Conservation (phyloP, 352 stramenopile species). For the Phytophthora syringae region DNA sequence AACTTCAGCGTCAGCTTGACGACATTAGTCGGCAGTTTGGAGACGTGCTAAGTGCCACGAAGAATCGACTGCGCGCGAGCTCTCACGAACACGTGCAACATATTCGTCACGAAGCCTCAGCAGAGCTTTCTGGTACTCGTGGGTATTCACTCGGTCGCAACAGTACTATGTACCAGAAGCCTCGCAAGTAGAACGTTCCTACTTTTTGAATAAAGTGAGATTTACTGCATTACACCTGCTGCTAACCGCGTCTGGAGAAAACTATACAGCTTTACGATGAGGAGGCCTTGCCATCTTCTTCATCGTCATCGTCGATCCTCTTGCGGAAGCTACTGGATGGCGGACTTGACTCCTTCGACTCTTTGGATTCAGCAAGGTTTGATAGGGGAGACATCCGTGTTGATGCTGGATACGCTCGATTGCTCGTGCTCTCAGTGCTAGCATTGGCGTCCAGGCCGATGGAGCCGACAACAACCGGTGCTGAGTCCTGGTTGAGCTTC, state of each 20-base stretch:
- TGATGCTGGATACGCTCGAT: conserved; percentile 6
- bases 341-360: conserved; percentile 32
- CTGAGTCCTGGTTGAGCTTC: conserved; percentile 86
- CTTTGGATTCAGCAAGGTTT: conserved; percentile 23
- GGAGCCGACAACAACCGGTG: conserved; percentile 28
- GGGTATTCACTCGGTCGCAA: conserved; percentile 64
- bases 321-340: conserved; percentile 28
- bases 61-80: conserved; percentile 55
- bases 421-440: conserved; percentile 14
- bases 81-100: conserved; percentile 68
- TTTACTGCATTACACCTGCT: conserved; percentile 29
- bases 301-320: conserved; percentile 52
- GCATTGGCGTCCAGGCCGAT: conserved; percentile 9
- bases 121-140: conserved; percentile 50
- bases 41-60: conserved; percentile 69
- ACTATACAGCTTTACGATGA: conserved; percentile 40
- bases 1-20: conserved; percentile 55
- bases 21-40: conserved; percentile 62
- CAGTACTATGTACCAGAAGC: conserved; percentile 72
- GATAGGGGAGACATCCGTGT: conserved; percentile 18
- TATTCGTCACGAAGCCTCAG: conserved; percentile 62
- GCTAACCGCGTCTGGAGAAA: conserved; percentile 4
- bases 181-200: conserved; percentile 23
- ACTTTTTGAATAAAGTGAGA: conserved; percentile 30
- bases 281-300: conserved; percentile 57